Evolutionary conservation across 2,329 filamentous ascomycete genomes (phyloP).

Genomic region (Teratosphaeria epicoccoides): DNA sequence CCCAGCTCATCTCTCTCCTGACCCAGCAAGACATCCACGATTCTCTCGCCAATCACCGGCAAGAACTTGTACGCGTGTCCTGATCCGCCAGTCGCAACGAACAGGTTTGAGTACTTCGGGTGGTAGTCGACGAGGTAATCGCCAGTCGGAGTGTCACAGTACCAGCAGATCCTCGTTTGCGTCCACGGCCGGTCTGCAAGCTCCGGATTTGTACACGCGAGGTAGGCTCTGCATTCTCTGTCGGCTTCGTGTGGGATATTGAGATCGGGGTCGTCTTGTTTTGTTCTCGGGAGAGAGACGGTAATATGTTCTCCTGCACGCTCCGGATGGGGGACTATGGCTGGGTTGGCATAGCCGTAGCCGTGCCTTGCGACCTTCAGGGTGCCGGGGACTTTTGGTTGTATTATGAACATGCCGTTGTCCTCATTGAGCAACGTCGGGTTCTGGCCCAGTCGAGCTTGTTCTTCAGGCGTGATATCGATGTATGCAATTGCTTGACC

Average conservation of each 20-base stretch:
- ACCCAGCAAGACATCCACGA: slow-evolving; percentile 42
- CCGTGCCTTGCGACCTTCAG: slow-evolving; percentile 42
- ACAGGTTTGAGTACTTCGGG: slow-evolving; percentile 40
- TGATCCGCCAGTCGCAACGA: slow-evolving; percentile 51
- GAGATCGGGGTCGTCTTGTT: slow-evolving; percentile 30
- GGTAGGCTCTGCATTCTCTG: slow-evolving; percentile 48
- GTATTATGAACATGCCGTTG: slow-evolving; percentile 64
- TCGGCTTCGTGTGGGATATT: slow-evolving; percentile 51
- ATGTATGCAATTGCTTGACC: slow-evolving; percentile 75
- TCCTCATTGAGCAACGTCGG: slow-evolving; percentile 66
- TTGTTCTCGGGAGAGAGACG: slow-evolving; percentile 41
- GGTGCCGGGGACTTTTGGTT: slow-evolving; percentile 39
- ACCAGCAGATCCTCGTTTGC: slow-evolving; percentile 43
- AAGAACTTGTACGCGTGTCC: slow-evolving; percentile 55
- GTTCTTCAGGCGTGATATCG: slow-evolving; percentile 60
- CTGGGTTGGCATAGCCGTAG: slow-evolving; percentile 41
- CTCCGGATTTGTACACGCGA: slow-evolving; percentile 43
- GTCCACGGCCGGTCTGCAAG: slow-evolving; percentile 34
- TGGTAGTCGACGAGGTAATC: slow-evolving; percentile 46
- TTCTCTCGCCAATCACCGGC: slow-evolving; percentile 46
- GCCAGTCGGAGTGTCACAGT: slow-evolving; percentile 46
- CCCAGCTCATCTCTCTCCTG: slow-evolving; percentile 26
- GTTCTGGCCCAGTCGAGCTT: slow-evolving; percentile 50
- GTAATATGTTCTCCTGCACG: slow-evolving; percentile 27
- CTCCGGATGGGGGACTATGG: slow-evolving; percentile 38